Percentiles rank a stretch among this genome's conserved stretches.
Conservation (phyloP, 176 grass and related monocot species). For the Phyllostachys edulis region DNA sequence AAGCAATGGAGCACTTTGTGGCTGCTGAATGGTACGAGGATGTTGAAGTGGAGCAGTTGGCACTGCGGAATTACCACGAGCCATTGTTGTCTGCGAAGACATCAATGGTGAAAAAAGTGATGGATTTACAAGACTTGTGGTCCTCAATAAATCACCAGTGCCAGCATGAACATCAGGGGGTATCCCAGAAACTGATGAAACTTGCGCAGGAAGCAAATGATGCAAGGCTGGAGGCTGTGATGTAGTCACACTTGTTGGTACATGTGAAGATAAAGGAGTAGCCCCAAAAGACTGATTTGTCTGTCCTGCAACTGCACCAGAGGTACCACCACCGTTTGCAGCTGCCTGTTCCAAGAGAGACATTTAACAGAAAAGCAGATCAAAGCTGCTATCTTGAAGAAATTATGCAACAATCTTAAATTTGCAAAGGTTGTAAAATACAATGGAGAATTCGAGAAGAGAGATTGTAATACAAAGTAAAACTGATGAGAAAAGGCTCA, state of each 20-base stretch:
- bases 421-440: not conserved
- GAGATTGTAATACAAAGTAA: not conserved
- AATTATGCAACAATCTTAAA: slow-evolving; percentile 15
- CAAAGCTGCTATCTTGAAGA: not conserved
- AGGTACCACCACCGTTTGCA: slow-evolving; percentile 24
- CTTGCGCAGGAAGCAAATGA: slow-evolving; percentile 34
- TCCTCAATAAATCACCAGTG: slow-evolving; percentile 9
- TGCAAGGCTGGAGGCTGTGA: slow-evolving; percentile 23
- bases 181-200: slow-evolving; percentile 26
- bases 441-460: not conserved
- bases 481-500: not conserved
- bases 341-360: slow-evolving; percentile 42
- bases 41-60: slow-evolving; percentile 52
- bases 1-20: slow-evolving; percentile 54
- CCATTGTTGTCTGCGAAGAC: slow-evolving; percentile 42
- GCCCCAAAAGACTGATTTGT: slow-evolving; percentile 11
- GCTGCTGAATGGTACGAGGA: slow-evolving; percentile 37
- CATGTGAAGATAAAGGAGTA: slow-evolving; percentile 35
- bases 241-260: not conserved
- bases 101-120: slow-evolving; percentile 44
- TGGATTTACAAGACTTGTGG: slow-evolving; percentile 53
- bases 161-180: slow-evolving; percentile 26
- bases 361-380: slow-evolving; percentile 14
- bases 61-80: not conserved
- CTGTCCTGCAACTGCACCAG: slow-evolving; percentile 30